These are phyloP conservation scores for Cutaneotrichosporon cutaneum DNA, from an alignment of 1,284 basidiomycete genomes.

Conservation along the genomic window DNA sequence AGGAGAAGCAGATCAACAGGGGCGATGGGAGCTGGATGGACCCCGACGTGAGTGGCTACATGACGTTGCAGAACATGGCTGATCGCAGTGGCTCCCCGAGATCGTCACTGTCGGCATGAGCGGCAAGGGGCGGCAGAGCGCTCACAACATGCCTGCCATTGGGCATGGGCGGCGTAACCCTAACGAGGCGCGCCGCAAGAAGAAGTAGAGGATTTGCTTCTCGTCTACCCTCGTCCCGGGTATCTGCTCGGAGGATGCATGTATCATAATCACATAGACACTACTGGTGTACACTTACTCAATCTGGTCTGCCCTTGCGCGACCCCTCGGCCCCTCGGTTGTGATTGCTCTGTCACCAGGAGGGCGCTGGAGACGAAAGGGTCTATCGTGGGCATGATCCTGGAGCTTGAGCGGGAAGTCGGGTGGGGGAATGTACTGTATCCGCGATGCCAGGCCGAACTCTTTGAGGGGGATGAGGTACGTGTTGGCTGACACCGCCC, in stretches of 20 bases:
- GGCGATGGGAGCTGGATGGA: slow-evolving; percentile 76
- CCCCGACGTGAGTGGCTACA: slow-evolving; percentile 66
- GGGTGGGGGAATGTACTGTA: too few species aligned
- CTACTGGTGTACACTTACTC: neutral
- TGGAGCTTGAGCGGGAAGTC: too few species aligned
- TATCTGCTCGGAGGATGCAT: slow-evolving; percentile 2
- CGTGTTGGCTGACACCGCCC: too few species aligned
- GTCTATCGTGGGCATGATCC: too few species aligned
- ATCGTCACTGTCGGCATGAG: slow-evolving; percentile 72
- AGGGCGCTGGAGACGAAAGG: too few species aligned
- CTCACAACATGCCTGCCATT: slow-evolving; percentile 69
- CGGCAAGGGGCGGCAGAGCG: slow-evolving; percentile 67
- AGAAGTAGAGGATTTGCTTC: slow-evolving; percentile 1
- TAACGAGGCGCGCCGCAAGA: slow-evolving; percentile 64
- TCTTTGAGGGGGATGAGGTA: too few species aligned
- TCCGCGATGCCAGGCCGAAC: too few species aligned
- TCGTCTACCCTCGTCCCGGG: neutral
- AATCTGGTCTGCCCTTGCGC: neutral
- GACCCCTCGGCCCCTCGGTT: too few species aligned
- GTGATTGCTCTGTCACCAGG: too few species aligned
- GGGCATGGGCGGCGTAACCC: slow-evolving; percentile 84
- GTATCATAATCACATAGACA: neutral
- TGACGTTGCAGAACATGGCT: neutral
- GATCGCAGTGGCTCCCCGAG: slow-evolving; percentile 71
- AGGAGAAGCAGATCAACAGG: slow-evolving; percentile 71